A percentile compares a stretch with the other conserved stretches of the same genome.
Evolutionary conservation across 202 grass and related monocot species (phyloP).

Genomic region (Digitaria exilis): DNA sequence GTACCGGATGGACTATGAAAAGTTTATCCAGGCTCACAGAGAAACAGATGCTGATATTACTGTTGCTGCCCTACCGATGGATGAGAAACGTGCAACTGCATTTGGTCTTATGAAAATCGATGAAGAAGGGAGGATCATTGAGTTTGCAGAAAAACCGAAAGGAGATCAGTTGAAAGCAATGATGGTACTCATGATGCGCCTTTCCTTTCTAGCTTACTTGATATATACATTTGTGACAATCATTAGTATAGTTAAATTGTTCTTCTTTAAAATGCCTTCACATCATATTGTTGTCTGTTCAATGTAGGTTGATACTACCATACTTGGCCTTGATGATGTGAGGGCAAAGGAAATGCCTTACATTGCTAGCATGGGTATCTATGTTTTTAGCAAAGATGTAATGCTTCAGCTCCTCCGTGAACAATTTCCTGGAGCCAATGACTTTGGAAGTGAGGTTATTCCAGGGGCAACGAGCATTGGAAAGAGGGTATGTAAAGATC

Average conservation of each 20-base stretch:
- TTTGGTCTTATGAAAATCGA: conserved; percentile 93
- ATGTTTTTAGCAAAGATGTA: conserved; percentile 90
- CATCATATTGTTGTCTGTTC: conserved; percentile 28
- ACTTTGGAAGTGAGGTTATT: conserved; percentile 99
- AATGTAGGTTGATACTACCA: conserved; percentile 95
- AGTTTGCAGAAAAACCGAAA: conserved; percentile 87
- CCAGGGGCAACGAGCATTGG: conserved; percentile 87
- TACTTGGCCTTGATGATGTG: conserved; percentile 79
- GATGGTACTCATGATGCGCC: conserved; percentile 46
- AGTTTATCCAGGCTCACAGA: conserved; percentile 86
- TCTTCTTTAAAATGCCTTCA: conserved; percentile 15
- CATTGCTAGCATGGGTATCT: conserved; percentile 98
- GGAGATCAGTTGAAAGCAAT: conserved; percentile 82
- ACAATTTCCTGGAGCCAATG: conserved; percentile 83
- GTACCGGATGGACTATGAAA: conserved; percentile 93
- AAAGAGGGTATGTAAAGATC: conserved; percentile 75
- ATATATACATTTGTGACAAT: conserved; percentile 32
- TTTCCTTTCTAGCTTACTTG: conserved; percentile 33
- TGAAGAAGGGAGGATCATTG: conserved; percentile 77
- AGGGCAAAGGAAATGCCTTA: conserved; percentile 93
- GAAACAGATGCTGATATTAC: conserved; percentile 88
- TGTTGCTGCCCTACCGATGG: conserved; percentile 77
- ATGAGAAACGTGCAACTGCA: conserved; percentile 78
- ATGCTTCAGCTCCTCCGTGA: conserved; percentile 91
- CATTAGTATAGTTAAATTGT: background rate